Evolutionary conservation across 2,329 filamentous ascomycete genomes (phyloP), one percentile per base, ranked within the genome.

Genomic region (Pseudocercospora cruenta): DNA sequence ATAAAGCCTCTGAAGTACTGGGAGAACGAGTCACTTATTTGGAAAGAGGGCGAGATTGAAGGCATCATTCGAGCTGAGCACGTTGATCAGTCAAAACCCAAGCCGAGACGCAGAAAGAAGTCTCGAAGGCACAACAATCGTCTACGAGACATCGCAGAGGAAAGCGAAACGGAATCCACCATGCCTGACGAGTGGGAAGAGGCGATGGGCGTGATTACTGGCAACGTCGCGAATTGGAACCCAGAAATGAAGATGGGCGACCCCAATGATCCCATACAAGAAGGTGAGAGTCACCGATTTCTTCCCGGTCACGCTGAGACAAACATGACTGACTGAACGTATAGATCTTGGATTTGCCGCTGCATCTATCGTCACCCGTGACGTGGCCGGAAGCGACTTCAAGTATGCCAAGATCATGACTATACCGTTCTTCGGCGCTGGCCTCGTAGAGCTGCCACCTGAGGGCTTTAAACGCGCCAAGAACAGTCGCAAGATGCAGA

Each of bases 401-500:
- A 87, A 88, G 64, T 98, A 96, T 76, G 91, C 92, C 36, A 98
- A 97, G 82, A 91, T 94, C 67, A 86, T 96, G 64, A 92, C 89
- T 28, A 83, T 91, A 67, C 88, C 91, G 0, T 98, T 97, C 79
- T 92, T 98, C 78, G 94, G 93, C 36, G 90, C 91, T 9, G 95
- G 95, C 16, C 86, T 98, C 60, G 91, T 99, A 43, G 94, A 98
- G 74, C 82, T 99, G 59, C 92, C 93, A 5, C 90, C 92, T 0
- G 90, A 91, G 1, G 88, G 91, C 33, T 88, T 91, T 76, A 99
- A 99, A 83, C 88, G 90, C 72, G 87, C 90, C 58, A 98, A 98
- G 84, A 98, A 97, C 79, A 91, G 91, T 39, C 87, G 94, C 69
- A 94, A 91, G 81, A 98, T 97, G 92, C 93, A 97, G 76, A 95